Base-by-base conservation (phyloP, 75 land plant genomes). In the Larix kaempferi region DNA sequence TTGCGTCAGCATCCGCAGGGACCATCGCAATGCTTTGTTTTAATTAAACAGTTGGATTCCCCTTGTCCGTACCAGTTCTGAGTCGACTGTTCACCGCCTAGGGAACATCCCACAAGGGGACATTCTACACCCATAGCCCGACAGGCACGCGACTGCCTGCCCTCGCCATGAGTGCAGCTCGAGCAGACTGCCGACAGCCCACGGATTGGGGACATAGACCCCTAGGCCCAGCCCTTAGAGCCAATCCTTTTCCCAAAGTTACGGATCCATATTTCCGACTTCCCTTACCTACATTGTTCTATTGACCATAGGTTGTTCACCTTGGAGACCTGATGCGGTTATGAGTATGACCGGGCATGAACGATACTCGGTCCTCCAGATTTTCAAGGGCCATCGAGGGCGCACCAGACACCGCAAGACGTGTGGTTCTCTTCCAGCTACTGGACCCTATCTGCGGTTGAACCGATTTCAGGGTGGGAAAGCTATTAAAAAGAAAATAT, bases 281-380 rank as follows among this genome's bases (percentile, higher is more conserved):
- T 82, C 88, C 88, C 84, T 86, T 86, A 79, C 82, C 84, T 86
- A 82, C 84, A 86, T 80, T 86, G 74, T 80, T 82, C 82, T 69
- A 83, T 87, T 77, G 86, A 81, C 83, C 66, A 87, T 80, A 81
- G 83, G 81, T 52, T 81, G 52, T 63, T 80, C 82, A 75, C 71
- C 83, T 77, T 81, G 74, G 83, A 77, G 74, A 77, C 80, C 83
- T 77, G 41, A 69, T 81, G 82, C 79, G 56, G 71, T 75, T 75
- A 75, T 80, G 82, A 76, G 78, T 80, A 76, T 33, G 80, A 58
- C 81, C 80, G 57, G 81, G 83, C 61, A 54, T 63, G 73, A 21
- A 49, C 61, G 39, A 5, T 39, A 39, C 41, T 39, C 3, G 25
- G 26, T 59, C 62, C 22, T 59, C 62, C 2, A 39, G 1, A 39